phyloP scores from a whole-genome alignment of 2,329 filamentous ascomycete species.

The Paecilomyces sp. region DNA sequence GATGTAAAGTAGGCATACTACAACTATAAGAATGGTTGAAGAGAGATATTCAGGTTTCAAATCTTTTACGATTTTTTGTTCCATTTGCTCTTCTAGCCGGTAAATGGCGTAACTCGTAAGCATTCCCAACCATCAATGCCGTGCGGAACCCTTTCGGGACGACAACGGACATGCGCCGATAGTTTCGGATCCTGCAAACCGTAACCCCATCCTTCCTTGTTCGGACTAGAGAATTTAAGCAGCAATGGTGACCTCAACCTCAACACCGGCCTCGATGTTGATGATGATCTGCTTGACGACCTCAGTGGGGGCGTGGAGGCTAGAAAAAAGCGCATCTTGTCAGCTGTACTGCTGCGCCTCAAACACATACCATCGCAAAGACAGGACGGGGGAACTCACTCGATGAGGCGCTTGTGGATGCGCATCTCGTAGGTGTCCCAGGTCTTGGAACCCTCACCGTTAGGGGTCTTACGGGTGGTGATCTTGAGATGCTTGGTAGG shows the following conservation, averaged over 20 bases:
- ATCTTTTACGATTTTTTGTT: neutral
- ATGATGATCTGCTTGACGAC: slow-evolving; percentile 49
- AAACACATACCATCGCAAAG: neutral
- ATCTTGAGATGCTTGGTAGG: slow-evolving; percentile 96
- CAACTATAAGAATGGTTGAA: neutral
- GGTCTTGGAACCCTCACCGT: slow-evolving; percentile 99
- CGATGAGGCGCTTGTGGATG: slow-evolving; percentile 97
- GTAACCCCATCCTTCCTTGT: neutral
- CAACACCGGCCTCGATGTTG: slow-evolving; percentile 26
- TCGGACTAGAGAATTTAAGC: slow-evolving; percentile 1
- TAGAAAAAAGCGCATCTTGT: slow-evolving; percentile 21
- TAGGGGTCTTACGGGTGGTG: slow-evolving; percentile 97
- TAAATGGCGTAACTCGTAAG: neutral
- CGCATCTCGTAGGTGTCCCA: slow-evolving; percentile 99
- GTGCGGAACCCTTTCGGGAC: neutral
- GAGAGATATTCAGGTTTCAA: neutral
- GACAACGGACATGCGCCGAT: neutral
- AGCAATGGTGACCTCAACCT: slow-evolving; percentile 4
- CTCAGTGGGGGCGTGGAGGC: slow-evolving; percentile 94
- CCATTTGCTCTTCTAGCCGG: neutral
- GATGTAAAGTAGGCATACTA: neutral
- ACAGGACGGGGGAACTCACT: slow-evolving; percentile 49
- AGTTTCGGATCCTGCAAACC: neutral
- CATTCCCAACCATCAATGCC: neutral
- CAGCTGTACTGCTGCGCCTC: slow-evolving; percentile 7